phyloP scores from a whole-genome alignment of 2,329 filamentous ascomycete species.

The Aspergillus versicolor region DNA sequence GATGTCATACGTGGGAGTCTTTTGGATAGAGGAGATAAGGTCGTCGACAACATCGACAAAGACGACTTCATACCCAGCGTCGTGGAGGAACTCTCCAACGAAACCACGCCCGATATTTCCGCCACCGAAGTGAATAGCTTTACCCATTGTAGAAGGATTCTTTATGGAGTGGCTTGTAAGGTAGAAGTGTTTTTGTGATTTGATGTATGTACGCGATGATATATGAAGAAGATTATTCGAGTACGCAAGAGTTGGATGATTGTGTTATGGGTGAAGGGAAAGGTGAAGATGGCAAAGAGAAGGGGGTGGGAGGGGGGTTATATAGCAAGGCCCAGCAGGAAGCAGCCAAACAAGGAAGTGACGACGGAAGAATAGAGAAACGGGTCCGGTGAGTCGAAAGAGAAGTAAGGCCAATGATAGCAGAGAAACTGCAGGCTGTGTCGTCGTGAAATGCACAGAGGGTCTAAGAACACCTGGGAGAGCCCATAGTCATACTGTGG shows the following conservation, averaged over 20 bases:
- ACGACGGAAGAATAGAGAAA: conserved; percentile 8
- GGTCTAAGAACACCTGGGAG: neutral
- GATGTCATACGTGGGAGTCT: conserved; percentile 76
- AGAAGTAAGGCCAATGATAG: conserved; percentile 5
- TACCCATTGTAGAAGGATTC: conserved; percentile 38
- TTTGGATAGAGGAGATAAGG: conserved; percentile 77
- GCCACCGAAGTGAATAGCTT: conserved; percentile 81
- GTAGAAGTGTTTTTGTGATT: conserved; percentile 4
- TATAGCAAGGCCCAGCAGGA: conserved; percentile 6
- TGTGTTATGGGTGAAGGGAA: conserved; percentile 4
- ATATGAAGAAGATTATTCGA: neutral
- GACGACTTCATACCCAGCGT: conserved; percentile 92
- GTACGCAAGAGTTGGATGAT: neutral
- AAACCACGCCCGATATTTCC: conserved; percentile 87
- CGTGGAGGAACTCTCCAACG: conserved; percentile 87
- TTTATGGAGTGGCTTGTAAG: conserved; percentile 1
- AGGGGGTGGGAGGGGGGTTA: conserved; percentile 6
- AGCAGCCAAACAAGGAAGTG: conserved; percentile 6
- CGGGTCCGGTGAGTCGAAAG: conserved; percentile 13
- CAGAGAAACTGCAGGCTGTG: conserved; percentile 1
- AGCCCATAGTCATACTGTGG: conserved; percentile 1
- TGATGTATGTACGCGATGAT: conserved; percentile 6
- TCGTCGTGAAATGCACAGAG: neutral
- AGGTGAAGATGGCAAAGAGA: neutral
- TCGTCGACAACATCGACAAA: conserved; percentile 91